Evolutionary conservation across 495 filamentous ascomycete species (phyloP).

Genomic region (Hypomontagnella submonticulosa): DNA sequence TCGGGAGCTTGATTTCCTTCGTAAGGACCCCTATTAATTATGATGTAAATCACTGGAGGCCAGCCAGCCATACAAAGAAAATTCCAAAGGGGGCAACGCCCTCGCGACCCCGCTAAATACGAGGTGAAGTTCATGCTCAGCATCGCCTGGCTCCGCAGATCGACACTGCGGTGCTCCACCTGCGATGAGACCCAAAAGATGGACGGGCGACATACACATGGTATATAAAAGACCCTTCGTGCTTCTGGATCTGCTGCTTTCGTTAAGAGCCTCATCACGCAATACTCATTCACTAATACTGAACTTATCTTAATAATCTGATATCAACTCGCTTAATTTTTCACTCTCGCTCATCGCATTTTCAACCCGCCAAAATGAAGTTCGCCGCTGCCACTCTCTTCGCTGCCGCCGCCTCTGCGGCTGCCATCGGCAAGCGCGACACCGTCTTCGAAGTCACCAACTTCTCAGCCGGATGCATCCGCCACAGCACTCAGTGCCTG

Average conservation of each 20-base stretch:
- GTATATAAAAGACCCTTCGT: constrained; percentile 18
- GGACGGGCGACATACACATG: background rate
- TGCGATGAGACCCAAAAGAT: constrained; percentile 16
- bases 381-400: constrained; percentile 14
- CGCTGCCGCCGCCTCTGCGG: constrained; percentile 31
- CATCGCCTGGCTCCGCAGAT: constrained; percentile 16
- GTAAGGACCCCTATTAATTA: background rate
- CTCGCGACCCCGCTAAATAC: constrained; percentile 23
- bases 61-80: too few relatives aligned
- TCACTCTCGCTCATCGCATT: background rate
- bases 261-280: constrained; percentile 20
- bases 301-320: constrained; percentile 3
- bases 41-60: background rate
- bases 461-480: constrained; percentile 47
- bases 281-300: constrained; percentile 4
- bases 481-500: constrained; percentile 49
- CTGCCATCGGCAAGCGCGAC: constrained; percentile 30
- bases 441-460: constrained; percentile 42
- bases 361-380: constrained; percentile 30
- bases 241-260: constrained; percentile 1
- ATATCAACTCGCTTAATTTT: constrained; percentile 1
- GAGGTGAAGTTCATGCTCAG: constrained; percentile 26
- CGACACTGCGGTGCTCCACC: constrained; percentile 7
- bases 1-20: too few relatives aligned
- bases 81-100: constrained; percentile 8